Conservation (phyloP, 805 yeast species). For the Saturnispora sanitii region DNA sequence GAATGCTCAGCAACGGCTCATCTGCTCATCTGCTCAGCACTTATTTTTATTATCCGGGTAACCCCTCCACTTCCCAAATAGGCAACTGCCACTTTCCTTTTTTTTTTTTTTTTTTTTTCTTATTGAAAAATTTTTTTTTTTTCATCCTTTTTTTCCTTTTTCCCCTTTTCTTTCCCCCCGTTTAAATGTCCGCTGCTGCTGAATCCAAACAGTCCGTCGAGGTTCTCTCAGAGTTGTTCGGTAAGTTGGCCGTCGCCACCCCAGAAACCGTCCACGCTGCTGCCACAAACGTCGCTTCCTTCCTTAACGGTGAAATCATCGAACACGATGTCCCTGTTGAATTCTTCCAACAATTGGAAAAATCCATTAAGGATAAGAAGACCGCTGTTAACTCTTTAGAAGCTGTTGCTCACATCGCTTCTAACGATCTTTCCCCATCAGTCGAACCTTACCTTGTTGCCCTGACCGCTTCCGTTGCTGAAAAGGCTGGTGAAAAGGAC, state of each 20-base stretch:
- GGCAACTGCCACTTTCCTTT: too few relatives aligned
- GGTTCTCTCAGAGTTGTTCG: constrained; percentile 88
- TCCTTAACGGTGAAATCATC: constrained; percentile 92
- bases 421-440: constrained; percentile 73
- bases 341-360: constrained; percentile 70
- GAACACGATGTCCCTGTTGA: constrained; percentile 96
- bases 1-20: too few relatives aligned
- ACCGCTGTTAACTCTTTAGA: constrained; percentile 70
- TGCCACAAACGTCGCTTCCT: constrained; percentile 82
- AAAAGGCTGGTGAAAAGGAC: constrained; percentile 87
- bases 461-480: constrained; percentile 59
- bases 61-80: too few relatives aligned
- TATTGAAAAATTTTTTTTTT: constrained; percentile 2
- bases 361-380: constrained; percentile 76
- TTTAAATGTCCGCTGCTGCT: constrained; percentile 30
- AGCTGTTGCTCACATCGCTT: constrained; percentile 80
- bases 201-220: constrained; percentile 57
- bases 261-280: constrained; percentile 76
- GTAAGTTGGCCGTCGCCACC: constrained; percentile 83
- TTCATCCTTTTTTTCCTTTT: constrained; percentile 4
- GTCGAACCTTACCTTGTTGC: constrained; percentile 93
- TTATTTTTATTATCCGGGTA: too few relatives aligned
- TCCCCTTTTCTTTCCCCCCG: constrained; percentile 1
- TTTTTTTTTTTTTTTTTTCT: constrained; percentile 4
- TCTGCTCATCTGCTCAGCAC: too few relatives aligned